A percentile compares a stretch with the other conserved stretches of the same genome.
Conservation (phyloP, 2,329 filamentous ascomycete species). For the Cladophialophora carrionii region DNA sequence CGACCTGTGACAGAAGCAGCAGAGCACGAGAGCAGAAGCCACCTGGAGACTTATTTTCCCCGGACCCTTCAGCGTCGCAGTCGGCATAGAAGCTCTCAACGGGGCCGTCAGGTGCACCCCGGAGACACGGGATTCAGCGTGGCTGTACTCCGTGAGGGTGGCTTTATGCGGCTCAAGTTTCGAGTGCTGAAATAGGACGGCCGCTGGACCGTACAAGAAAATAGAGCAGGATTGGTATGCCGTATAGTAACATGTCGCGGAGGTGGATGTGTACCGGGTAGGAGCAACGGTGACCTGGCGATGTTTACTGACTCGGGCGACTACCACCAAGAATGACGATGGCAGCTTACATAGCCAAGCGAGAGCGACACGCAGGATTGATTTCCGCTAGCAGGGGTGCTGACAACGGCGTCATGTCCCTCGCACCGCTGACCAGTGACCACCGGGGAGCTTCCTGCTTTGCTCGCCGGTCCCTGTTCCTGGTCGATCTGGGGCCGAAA, state of each 20-base stretch:
- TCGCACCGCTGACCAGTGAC: neutral
- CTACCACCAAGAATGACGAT: neutral
- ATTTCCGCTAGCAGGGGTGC: neutral
- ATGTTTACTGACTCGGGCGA: neutral
- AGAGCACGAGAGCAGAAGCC: conserved; percentile 3
- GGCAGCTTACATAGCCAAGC: neutral
- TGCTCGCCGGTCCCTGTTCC: neutral
- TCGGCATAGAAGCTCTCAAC: neutral
- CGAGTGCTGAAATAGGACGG: neutral
- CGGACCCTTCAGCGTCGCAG: neutral
- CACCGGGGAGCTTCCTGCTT: neutral
- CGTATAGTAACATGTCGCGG: neutral
- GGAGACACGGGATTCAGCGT: neutral
- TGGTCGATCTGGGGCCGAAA: conserved; percentile 9
- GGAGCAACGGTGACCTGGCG: neutral
- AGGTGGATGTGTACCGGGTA: neutral
- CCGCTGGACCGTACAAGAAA: neutral
- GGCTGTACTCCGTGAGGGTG: neutral
- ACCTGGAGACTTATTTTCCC: neutral
- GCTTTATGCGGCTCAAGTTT: neutral
- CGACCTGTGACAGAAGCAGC: conserved; percentile 3
- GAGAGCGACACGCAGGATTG: neutral
- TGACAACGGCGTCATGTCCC: neutral
- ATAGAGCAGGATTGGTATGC: neutral
- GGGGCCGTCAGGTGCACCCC: neutral